phyloP scores from a whole-genome alignment of 768 basidiomycete species.

The Suillus paluster region DNA sequence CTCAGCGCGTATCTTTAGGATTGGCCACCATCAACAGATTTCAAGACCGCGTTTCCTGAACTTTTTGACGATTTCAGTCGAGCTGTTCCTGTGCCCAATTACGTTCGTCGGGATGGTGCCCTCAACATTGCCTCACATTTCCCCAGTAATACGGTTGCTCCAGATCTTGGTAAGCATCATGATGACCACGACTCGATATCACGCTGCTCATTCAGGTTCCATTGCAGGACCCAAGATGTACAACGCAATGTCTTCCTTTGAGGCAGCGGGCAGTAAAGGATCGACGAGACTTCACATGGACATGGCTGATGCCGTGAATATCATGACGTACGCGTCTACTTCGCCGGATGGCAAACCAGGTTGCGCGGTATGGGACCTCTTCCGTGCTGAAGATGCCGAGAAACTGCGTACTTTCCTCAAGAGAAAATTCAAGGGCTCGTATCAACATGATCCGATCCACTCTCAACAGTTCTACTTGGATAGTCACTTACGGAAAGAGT shows the following conservation, averaged over 20 bases:
- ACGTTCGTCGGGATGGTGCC: slow-evolving; percentile 88
- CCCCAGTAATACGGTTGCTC: slow-evolving; percentile 74
- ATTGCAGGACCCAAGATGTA: slow-evolving; percentile 92
- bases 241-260: slow-evolving; percentile 80
- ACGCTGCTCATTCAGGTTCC: background rate
- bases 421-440: slow-evolving; percentile 59
- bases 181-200: slow-evolving; percentile 9
- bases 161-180: slow-evolving; percentile 69
- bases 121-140: slow-evolving; percentile 91
- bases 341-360: slow-evolving; percentile 66
- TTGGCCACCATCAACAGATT: slow-evolving; percentile 91
- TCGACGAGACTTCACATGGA: slow-evolving; percentile 93
- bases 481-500: slow-evolving; percentile 61
- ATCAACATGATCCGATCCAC: slow-evolving; percentile 85
- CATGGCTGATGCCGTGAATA: slow-evolving; percentile 91
- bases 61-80: slow-evolving; percentile 84
- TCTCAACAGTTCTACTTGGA: slow-evolving; percentile 89
- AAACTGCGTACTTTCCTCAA: slow-evolving; percentile 76
- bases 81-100: slow-evolving; percentile 86
- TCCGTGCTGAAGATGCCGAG: slow-evolving; percentile 79
- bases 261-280: slow-evolving; percentile 72
- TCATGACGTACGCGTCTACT: slow-evolving; percentile 77
- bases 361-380: slow-evolving; percentile 92
- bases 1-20: slow-evolving; percentile 55
- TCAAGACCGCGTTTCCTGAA: slow-evolving; percentile 81